Percentiles rank a stretch among this genome's conserved stretches.
Evolutionary conservation across 805 yeast genomes (phyloP).

Genomic region (Candida ortonii): DNA sequence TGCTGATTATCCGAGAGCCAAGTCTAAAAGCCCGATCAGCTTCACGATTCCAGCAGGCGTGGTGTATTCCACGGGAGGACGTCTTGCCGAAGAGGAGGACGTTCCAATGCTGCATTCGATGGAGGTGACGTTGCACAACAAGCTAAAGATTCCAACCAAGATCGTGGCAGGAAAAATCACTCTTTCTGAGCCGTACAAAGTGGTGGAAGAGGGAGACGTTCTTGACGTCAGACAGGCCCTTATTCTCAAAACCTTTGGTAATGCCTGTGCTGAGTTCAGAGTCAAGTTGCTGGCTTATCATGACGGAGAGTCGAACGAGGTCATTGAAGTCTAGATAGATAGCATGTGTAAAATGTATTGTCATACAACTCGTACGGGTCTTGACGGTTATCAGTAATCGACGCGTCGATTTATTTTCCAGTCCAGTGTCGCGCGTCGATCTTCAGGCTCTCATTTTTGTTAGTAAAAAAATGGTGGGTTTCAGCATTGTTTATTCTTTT

Average conservation of each 20-base stretch:
- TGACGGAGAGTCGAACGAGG: slow-evolving; percentile 51
- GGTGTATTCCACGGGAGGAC: slow-evolving; percentile 94
- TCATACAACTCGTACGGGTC: slow-evolving; percentile 5
- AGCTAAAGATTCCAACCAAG: slow-evolving; percentile 86
- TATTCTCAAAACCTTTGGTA: slow-evolving; percentile 90
- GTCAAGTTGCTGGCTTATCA: slow-evolving; percentile 78
- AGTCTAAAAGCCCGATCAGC: slow-evolving; percentile 75
- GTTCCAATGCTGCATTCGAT: slow-evolving; percentile 95
- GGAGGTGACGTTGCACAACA: slow-evolving; percentile 88
- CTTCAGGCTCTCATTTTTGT: too few species aligned
- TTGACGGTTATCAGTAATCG: slow-evolving; percentile 4
- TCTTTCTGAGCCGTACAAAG: slow-evolving; percentile 71
- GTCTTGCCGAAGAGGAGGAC: slow-evolving; percentile 84
- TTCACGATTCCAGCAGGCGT: slow-evolving; percentile 88
- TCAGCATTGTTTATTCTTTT: too few species aligned
- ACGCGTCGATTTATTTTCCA: slow-evolving; percentile 5
- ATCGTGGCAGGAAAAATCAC: slow-evolving; percentile 86
- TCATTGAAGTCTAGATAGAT: slow-evolving; percentile 8
- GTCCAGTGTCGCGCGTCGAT: too few species aligned
- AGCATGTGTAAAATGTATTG: slow-evolving; percentile 5
- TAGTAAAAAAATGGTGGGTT: too few species aligned
- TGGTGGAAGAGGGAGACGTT: slow-evolving; percentile 74
- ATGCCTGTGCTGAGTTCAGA: slow-evolving; percentile 88
- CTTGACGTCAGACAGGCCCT: slow-evolving; percentile 90
- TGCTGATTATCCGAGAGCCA: slow-evolving; percentile 87